Base-by-base conservation (phyloP, 805 yeast genomes). In the Clavispora carvajalis region DNA sequence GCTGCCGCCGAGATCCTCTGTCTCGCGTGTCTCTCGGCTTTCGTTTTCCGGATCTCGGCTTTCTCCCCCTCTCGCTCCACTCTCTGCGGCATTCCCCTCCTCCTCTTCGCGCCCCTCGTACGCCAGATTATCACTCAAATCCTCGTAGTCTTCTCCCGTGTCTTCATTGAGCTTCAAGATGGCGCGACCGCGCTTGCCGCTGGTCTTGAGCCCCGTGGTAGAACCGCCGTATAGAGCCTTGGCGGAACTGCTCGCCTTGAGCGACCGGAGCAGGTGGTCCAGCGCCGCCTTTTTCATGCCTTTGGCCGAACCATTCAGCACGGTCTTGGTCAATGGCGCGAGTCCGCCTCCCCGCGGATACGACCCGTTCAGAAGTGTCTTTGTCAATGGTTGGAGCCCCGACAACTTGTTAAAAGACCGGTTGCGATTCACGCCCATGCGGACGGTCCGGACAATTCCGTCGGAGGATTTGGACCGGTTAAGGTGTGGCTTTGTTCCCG, bases 381-480 rank as follows among this genome's bases (percentile, higher is more conserved):
- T 59, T 8, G 69, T 64, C 31, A 65, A 48, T 8, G 71, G 70
- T 28, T 63, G 69, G n/a, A 67, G 46, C 4, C 62, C 62, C 4
- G 59, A 42, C 12, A 65, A 38, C 47, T 66, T 69, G 6, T 71
- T 65, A 30, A 55, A 57, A 2, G 72, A 66, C 22, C 69, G 49
- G 47, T 58, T 66, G 30, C 71, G 46, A 33, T 58, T 65, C 23
- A 62, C 42, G 3, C 51, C 51, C 3, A 53, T 47, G n/a, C 47
- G 41, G 17, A 55, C 33, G 15, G 59, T 44, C 33, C 62, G 54
- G 8, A 57, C 40, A 15, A 68, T 54, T 1, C 67, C 72, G 40
- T 69, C 74, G 2, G 71, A 59, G 8, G 73, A 67, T 38, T 65
- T 68, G 16, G 72, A 65, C 39, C 73, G 48, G 46, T 56, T 59